phyloP scores from a whole-genome alignment of 371 early-diverging fungal genomes.

The Saksenaea vasiformis region DNA sequence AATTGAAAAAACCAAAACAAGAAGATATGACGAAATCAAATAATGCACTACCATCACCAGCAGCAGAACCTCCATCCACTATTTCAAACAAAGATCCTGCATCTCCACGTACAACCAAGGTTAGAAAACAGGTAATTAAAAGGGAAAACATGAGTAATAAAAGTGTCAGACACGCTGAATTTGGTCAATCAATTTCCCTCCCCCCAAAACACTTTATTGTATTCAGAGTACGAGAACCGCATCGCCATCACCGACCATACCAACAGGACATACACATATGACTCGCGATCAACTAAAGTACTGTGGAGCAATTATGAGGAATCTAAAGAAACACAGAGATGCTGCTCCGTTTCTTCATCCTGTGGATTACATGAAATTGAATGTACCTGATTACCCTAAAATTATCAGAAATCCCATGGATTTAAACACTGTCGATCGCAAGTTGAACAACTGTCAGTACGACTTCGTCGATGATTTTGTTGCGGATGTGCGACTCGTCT shows the following conservation, averaged over 20 bases:
- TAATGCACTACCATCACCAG: conserved; percentile 1
- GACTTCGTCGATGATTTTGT: conserved; percentile 64
- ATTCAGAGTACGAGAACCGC: conserved; percentile 7
- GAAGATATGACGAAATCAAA: neutral
- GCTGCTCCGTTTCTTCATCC: conserved; percentile 85
- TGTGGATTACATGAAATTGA: conserved; percentile 88
- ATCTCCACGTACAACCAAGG: neutral
- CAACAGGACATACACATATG: conserved; percentile 44
- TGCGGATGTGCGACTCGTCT: conserved; percentile 72
- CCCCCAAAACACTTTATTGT: neutral
- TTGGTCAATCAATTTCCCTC: neutral
- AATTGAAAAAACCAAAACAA: conserved; percentile 1
- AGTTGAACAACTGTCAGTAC: conserved; percentile 77
- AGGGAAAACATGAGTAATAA: neutral
- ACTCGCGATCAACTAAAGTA: conserved; percentile 78
- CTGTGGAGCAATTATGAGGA: conserved; percentile 69
- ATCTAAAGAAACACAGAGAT: conserved; percentile 72
- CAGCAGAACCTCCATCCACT: neutral
- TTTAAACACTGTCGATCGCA: conserved; percentile 86
- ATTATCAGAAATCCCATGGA: conserved; percentile 98
- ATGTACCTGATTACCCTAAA: conserved; percentile 91
- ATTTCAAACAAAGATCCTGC: conserved; percentile 1
- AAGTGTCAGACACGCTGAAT: neutral
- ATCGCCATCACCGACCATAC: conserved; percentile 19
- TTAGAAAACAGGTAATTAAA: conserved; percentile 1